Percentiles rank a stretch among this genome's conserved stretches.
These are phyloP conservation scores for Hirsutella thompsonii DNA, from an alignment of 2,329 filamentous ascomycete species.

Conservation along the genomic window DNA sequence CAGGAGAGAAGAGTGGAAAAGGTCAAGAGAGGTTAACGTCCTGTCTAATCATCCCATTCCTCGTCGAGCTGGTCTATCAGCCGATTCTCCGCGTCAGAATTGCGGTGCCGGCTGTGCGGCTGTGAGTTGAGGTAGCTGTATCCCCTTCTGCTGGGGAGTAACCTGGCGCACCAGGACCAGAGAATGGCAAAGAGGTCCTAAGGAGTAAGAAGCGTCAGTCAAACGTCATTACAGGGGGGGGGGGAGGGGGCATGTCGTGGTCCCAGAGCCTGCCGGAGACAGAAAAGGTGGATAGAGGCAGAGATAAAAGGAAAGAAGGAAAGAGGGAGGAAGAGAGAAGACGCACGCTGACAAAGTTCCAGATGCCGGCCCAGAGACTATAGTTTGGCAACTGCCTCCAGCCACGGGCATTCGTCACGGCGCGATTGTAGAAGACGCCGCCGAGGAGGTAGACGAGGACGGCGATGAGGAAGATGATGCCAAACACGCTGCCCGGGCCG, in stretches of 20 bases:
- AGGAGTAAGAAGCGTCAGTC: slow-evolving; percentile 3
- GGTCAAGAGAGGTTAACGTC: background rate
- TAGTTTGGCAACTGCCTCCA: slow-evolving; percentile 96
- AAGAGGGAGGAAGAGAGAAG: slow-evolving; percentile 9
- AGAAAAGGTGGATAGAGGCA: background rate
- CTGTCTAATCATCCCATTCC: slow-evolving; percentile 72
- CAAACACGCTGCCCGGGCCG: slow-evolving; percentile 67
- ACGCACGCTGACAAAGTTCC: slow-evolving; percentile 62
- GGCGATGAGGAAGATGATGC: slow-evolving; percentile 66
- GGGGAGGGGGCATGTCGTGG: no score
- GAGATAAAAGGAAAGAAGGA: slow-evolving; percentile 11
- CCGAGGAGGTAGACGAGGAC: slow-evolving; percentile 82
- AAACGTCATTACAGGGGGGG: no score
- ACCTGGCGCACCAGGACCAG: slow-evolving; percentile 55
- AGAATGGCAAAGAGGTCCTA: slow-evolving; percentile 56
- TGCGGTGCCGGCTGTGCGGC: slow-evolving; percentile 32
- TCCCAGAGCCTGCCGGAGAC: no score
- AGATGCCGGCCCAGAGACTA: slow-evolving; percentile 78
- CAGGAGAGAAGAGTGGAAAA: background rate
- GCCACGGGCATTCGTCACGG: slow-evolving; percentile 83
- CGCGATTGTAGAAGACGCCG: slow-evolving; percentile 90
- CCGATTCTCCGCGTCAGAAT: slow-evolving; percentile 74
- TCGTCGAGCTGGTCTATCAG: slow-evolving; percentile 94
- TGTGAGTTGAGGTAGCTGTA: slow-evolving; percentile 52
- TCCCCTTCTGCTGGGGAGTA: slow-evolving; percentile 50